These are phyloP conservation scores for Leccinum imitatum DNA, from an alignment of 768 basidiomycete species.

Conservation along the genomic window DNA sequence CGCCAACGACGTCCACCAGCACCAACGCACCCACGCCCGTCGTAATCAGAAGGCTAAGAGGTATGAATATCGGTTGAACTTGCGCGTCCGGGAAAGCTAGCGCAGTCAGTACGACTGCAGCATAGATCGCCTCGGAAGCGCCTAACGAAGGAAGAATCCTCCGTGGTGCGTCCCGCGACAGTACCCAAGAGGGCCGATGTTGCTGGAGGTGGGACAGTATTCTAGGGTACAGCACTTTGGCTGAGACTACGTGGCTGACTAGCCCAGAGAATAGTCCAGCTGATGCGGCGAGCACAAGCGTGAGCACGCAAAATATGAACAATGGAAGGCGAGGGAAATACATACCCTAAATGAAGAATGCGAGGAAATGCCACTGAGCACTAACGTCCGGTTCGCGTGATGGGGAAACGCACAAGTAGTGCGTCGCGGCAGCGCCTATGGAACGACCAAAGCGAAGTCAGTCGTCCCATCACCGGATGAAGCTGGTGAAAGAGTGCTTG, in stretches of 20 bases:
- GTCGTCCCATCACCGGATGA: not conserved
- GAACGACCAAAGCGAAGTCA: conserved; percentile 6
- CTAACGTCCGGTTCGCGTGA: conserved; percentile 62
- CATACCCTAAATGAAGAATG: conserved; percentile 75
- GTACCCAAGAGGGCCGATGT: conserved; percentile 45
- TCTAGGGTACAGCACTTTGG: conserved; percentile 73
- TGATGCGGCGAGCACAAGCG: conserved; percentile 24
- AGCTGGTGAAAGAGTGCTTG: conserved; percentile 26
- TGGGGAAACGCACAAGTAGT: conserved; percentile 49
- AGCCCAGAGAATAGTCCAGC: conserved; percentile 82
- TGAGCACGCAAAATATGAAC: not conserved
- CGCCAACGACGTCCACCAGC: conserved; percentile 70
- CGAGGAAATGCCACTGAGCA: conserved; percentile 72
- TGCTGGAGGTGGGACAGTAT: conserved; percentile 57
- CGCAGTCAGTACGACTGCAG: conserved; percentile 70
- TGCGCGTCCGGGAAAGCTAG: conserved; percentile 79
- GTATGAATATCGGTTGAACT: conserved; percentile 76
- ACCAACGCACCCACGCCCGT: conserved; percentile 72
- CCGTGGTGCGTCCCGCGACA: conserved; percentile 31
- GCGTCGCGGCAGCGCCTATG: conserved; percentile 65
- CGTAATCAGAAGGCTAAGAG: conserved; percentile 76
- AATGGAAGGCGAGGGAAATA: not conserved
- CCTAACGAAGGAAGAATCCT: conserved; percentile 70
- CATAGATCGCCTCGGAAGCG: conserved; percentile 85
- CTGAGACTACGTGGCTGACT: conserved; percentile 67